Evolutionary conservation across 352 stramenopile genomes (phyloP), one percentile per base, ranked within the genome.

Genomic region (Phytopythium cucurbitacearum): DNA sequence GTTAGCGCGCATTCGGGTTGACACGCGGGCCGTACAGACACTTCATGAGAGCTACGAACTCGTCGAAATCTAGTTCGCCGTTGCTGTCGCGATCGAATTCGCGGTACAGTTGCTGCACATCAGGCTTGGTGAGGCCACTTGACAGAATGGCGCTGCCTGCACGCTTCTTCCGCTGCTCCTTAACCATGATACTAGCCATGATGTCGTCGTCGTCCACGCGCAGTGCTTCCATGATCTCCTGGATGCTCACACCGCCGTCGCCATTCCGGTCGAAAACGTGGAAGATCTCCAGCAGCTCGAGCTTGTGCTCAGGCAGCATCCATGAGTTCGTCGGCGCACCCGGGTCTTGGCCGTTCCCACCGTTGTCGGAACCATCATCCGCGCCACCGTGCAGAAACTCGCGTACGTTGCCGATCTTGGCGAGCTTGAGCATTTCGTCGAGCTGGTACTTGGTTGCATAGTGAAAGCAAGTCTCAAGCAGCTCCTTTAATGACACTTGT

Each of bases 161-260:
- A 34, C 70, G 64, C 2, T 58, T 51, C 21, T 28, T 28, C 21
- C 21, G 21, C 28, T 71, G 62, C 42, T 84, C 65, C 5, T 59
- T 63, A 0, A 67, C 51, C 59, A 71, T 77, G 4, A 81, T 62
- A 2, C 62, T 56, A 7, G 66, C 64, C 53, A 85, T 75, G 4
- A 68, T 62, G n/a, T 88, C 76, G 55, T 88, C 77, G 15, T 91
- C 75, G 10, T 87, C 73, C 1, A 86, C 76, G 2, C 76, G 70
- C 34, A 91, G 51, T 7, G 75, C 75, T 33, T 88, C 80, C 58
- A 91, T 69, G 48, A 91, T 80, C 59, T 91, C 80, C n/a, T 87
- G 63, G 48, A 87, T 73, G 15, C 67, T 83, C 48, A 91, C 74
- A 6, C 72, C 71, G 6, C 80, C 80, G 45, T 87, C 78, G 1